Conservation (phyloP, 139 green algal species). For the Chlorella sorokiniana region DNA sequence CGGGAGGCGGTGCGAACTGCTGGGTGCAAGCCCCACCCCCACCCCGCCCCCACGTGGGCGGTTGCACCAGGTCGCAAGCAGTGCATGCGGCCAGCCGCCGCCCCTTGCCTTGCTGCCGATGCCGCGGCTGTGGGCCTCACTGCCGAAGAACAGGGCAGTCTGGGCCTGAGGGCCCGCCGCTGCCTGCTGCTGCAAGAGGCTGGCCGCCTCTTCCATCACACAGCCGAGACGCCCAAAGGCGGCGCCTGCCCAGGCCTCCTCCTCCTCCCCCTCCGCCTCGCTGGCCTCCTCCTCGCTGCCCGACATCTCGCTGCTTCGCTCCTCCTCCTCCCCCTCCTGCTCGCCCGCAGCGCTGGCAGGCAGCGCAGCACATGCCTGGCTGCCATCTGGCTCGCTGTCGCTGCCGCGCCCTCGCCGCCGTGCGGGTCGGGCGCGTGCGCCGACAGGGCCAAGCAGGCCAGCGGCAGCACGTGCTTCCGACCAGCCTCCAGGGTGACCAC, state of each 20-base stretch:
- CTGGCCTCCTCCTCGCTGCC: neutral
- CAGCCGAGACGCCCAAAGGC: neutral
- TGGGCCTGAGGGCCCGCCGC: slow-evolving; percentile 14
- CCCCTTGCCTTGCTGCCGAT: slow-evolving; percentile 29
- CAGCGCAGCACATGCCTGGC: neutral
- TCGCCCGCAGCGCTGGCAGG: neutral
- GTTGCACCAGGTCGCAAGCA: no score
- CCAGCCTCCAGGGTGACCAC: neutral
- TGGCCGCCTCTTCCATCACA: slow-evolving; percentile 3
- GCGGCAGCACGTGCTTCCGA: neutral
- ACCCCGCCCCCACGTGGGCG: no score
- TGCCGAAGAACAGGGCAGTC: slow-evolving; percentile 11
- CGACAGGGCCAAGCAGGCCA: slow-evolving; percentile 1
- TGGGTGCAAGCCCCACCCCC: neutral
- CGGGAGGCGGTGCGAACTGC: neutral
- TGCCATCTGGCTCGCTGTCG: neutral
- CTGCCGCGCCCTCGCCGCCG: neutral
- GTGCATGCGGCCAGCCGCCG: no score
- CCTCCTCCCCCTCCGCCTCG: neutral
- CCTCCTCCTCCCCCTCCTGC: neutral
- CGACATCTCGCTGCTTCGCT: neutral
- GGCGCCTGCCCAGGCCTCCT: neutral
- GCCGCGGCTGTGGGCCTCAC: slow-evolving; percentile 21
- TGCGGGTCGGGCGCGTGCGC: neutral
- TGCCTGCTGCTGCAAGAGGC: neutral